These are phyloP conservation scores for Colletotrichum lupini DNA, from an alignment of 2,329 filamentous ascomycete species.

Conservation along the genomic window DNA sequence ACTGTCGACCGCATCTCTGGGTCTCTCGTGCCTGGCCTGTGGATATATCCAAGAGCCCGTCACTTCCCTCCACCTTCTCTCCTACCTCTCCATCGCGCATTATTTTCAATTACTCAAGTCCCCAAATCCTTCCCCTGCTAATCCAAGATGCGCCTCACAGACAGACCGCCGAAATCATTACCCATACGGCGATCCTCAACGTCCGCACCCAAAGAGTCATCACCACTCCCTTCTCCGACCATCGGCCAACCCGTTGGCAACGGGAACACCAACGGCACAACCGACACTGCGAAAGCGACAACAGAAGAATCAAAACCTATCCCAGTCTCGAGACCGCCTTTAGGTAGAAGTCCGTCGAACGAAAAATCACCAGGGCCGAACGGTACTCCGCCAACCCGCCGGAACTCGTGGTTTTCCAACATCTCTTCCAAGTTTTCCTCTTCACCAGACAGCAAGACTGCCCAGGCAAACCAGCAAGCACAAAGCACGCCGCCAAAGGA, in stretches of 20 bases:
- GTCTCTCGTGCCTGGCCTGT: constrained; percentile 1
- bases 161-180: constrained; percentile 25
- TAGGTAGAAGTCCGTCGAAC: constrained; percentile 45
- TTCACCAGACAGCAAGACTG: constrained; percentile 51
- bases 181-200: constrained; percentile 24
- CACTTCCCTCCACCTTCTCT: constrained; percentile 5
- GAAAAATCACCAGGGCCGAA: constrained; percentile 42
- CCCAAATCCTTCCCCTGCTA: constrained; percentile 1
- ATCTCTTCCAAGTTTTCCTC: constrained; percentile 93
- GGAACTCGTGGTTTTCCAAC: constrained; percentile 92
- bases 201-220: constrained; percentile 22
- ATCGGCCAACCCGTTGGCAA: constrained; percentile 23
- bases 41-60: constrained; percentile 22
- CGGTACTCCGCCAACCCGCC: constrained; percentile 57
- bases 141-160: constrained; percentile 31
- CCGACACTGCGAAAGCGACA: constrained; percentile 15
- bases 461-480: constrained; percentile 47
- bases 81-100: not conserved
- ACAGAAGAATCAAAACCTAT: constrained; percentile 42
- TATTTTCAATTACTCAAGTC: not conserved
- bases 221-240: constrained; percentile 21
- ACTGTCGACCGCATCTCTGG: constrained; percentile 17
- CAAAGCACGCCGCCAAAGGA: constrained; percentile 48
- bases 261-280: constrained; percentile 19
- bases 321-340: constrained; percentile 42